These are phyloP conservation scores for Orbilia ellipsospora DNA, from an alignment of 2,329 filamentous ascomycete species.

Conservation along the genomic window DNA sequence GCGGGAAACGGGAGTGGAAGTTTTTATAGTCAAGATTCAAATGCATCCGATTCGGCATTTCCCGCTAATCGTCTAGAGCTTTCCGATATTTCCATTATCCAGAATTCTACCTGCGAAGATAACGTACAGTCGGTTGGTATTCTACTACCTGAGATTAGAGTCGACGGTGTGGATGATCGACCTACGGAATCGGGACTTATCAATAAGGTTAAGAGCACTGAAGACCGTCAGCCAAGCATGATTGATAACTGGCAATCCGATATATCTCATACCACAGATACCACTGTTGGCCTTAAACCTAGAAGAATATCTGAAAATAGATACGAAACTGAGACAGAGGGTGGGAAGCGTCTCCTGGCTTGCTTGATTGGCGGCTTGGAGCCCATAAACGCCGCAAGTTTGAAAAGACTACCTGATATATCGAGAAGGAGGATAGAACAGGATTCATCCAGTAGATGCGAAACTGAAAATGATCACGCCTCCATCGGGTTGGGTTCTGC, in stretches of 20 bases:
- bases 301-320: too few relatives aligned
- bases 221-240: not conserved
- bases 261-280: not conserved
- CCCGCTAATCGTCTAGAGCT: too few relatives aligned
- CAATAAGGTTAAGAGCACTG: not conserved
- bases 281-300: too few relatives aligned
- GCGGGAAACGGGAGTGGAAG: not conserved
- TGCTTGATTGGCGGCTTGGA: conserved; percentile 1
- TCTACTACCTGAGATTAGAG: conserved; percentile 12
- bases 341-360: not conserved
- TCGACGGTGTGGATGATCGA: conserved; percentile 12
- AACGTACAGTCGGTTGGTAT: too few relatives aligned
- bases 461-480: not conserved
- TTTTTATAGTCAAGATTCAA: too few relatives aligned
- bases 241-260: conserved; percentile 9
- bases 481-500: not conserved
- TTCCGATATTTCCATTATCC: too few relatives aligned
- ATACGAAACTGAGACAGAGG: too few relatives aligned
- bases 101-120: too few relatives aligned
- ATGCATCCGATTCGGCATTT: too few relatives aligned
- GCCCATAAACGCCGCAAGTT: conserved; percentile 4
- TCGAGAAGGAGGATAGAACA: not conserved
- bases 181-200: not conserved
- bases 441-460: not conserved
- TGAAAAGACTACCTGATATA: conserved; percentile 23